Evolutionary conservation across 306 rosid genomes (phyloP), one percentile per base, ranked within the genome.

Genomic region (Carpinus fangiana): DNA sequence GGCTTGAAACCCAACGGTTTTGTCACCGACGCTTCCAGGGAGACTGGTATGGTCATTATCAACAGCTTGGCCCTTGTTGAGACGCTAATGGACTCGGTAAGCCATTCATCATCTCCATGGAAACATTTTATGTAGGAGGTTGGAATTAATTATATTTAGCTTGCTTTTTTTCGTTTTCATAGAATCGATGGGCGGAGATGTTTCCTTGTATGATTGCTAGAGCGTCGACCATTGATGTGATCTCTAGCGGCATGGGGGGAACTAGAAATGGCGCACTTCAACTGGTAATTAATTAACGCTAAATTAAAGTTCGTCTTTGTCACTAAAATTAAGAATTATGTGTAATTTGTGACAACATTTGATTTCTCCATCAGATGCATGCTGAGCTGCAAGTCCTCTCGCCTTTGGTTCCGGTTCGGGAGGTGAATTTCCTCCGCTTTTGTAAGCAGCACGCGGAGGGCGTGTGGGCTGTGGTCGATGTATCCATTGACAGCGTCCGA

Each of bases 371-470:
- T 66, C 52, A 95, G 98, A 93, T 95, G 98, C 96, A 95, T 73
- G 98, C 93, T 0, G 98, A 95, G 76, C 90, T 95, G 3, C 98
- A 95, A 88, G 98, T 95, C 11, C 92, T 95, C 1, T 95, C 98
- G 0, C 97, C 98, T 4, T 81, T 95, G 84, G 98, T 95, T 13
- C 98, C 98, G 28, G 96, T 92, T 16, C 87, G 98, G 0, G 97
- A 88, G 75, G 94, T 95, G 9, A 87, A 84, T 80, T 95, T 95
- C 85, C 87, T 95, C 0, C 79, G 98, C 4, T 95, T 92, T 81
- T 92, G 98, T 90, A 95, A 95, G 89, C 98, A 95, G 78, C 98
- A 87, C 28, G 97, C 97, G 0, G 98, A 95, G 78, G 98, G 98
- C 1, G 90, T 95, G 3, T 95, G 99, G 98, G 97, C 95, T 20